These are phyloP conservation scores for Trichoderma erinaceum DNA, from an alignment of 495 filamentous ascomycete species.

Conservation along the genomic window DNA sequence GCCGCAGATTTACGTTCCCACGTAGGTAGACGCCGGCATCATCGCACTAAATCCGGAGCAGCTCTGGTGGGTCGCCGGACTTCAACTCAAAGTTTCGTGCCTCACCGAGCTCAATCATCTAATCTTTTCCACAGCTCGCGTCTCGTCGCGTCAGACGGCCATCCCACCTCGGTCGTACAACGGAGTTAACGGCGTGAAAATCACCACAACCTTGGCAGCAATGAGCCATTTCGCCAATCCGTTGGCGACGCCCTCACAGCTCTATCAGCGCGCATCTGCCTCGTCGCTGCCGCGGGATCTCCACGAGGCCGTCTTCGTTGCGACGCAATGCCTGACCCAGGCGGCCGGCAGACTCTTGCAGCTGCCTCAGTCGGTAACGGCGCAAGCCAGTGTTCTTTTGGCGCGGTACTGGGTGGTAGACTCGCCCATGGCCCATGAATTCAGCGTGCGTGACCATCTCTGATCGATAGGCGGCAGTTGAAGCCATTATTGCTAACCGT, in stretches of 20 bases:
- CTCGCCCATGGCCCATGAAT: conserved; percentile 39
- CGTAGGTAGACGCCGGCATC: not conserved
- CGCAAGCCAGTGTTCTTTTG: conserved; percentile 81
- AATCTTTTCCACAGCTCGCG: not conserved
- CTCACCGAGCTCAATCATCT: not conserved
- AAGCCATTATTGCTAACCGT: conserved; percentile 15
- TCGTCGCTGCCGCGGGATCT: conserved; percentile 70
- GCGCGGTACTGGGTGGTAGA: conserved; percentile 77
- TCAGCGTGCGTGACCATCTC: conserved; percentile 32
- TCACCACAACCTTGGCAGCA: conserved; percentile 1
- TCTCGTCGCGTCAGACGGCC: not conserved
- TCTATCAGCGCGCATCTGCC: conserved; percentile 47
- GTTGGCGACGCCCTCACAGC: conserved; percentile 75
- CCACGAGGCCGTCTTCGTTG: conserved; percentile 63
- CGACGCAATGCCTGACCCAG: conserved; percentile 73
- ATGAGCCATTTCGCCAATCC: conserved; percentile 70
- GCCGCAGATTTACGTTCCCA: not conserved
- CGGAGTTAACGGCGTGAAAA: not conserved
- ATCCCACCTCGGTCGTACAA: not conserved
- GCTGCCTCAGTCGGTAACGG: conserved; percentile 81
- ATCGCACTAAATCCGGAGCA: not conserved
- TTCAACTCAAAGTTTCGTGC: not conserved
- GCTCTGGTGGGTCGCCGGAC: conserved; percentile 8
- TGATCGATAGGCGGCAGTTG: not conserved
- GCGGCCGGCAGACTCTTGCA: conserved; percentile 79